Conservation (phyloP, 331 rosid species). For the Pyracantha coccinea region DNA sequence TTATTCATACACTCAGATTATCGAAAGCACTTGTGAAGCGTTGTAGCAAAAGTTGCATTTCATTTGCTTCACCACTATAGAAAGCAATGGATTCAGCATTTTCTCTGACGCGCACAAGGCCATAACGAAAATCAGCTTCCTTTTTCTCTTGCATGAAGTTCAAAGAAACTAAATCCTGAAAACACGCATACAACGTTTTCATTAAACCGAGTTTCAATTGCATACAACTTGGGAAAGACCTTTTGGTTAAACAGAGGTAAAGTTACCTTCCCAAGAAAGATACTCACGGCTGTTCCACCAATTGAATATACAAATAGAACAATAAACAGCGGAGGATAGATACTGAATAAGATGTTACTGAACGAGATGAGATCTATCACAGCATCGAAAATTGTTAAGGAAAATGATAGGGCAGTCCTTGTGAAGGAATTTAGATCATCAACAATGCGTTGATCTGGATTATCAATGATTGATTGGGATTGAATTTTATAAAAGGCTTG, state of each 20-base stretch:
- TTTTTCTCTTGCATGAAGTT: slow-evolving; percentile 96
- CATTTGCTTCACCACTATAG: slow-evolving; percentile 19
- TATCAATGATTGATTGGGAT: slow-evolving; percentile 83
- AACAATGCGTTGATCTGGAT: slow-evolving; percentile 94
- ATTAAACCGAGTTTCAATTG: background rate
- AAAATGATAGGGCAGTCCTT: slow-evolving; percentile 67
- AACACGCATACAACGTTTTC: background rate
- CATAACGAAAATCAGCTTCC: slow-evolving; percentile 97
- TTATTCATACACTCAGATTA: slow-evolving; percentile 56
- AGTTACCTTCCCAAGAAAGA: slow-evolving; percentile 79
- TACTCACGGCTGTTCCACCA: slow-evolving; percentile 83
- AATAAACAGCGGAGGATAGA: slow-evolving; percentile 86
- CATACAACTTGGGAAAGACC: background rate
- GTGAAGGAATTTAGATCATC: slow-evolving; percentile 90
- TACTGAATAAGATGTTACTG: slow-evolving; percentile 82
- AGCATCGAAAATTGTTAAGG: slow-evolving; percentile 71
- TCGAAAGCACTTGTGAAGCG: slow-evolving; percentile 84
- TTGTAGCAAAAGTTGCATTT: slow-evolving; percentile 83
- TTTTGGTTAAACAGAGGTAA: background rate
- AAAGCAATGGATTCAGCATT: slow-evolving; percentile 98
- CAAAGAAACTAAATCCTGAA: slow-evolving; percentile 71
- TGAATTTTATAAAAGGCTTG: slow-evolving; percentile 88
- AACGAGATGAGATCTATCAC: slow-evolving; percentile 81
- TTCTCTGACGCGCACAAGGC: slow-evolving; percentile 90
- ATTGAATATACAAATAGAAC: slow-evolving; percentile 79